phyloP scores from a whole-genome alignment of 352 stramenopile genomes.

The Globisporangium sylvaticum region DNA sequence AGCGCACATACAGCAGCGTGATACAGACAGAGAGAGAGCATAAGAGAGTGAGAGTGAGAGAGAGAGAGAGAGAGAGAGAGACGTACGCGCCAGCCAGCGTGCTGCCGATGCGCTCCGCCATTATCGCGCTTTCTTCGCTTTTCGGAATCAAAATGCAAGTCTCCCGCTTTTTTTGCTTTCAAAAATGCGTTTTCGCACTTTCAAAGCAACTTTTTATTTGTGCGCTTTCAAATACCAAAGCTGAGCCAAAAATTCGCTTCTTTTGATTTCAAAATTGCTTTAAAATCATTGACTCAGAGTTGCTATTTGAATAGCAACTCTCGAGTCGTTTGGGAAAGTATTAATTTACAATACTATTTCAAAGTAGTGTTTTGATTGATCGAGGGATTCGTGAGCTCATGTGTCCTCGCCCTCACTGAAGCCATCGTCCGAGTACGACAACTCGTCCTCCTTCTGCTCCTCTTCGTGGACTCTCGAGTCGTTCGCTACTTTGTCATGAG shows the following conservation, averaged over 20 bases:
- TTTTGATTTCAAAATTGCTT: background rate
- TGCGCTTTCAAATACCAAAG: background rate
- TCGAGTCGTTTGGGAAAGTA: background rate
- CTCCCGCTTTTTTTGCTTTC: background rate
- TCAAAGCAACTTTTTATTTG: no score
- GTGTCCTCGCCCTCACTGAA: slow-evolving; percentile 25
- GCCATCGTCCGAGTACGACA: slow-evolving; percentile 30
- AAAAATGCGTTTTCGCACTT: background rate
- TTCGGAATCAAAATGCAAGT: background rate
- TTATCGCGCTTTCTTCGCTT: background rate
- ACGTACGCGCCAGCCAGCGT: background rate
- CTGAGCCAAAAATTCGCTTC: background rate
- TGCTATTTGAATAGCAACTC: no score
- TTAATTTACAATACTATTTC: background rate
- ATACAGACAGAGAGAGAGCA: background rate
- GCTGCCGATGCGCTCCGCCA: background rate
- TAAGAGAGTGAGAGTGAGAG: no score
- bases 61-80: background rate
- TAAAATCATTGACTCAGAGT: no score
- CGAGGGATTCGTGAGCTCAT: background rate
- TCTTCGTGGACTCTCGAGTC: background rate
- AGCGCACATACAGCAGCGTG: background rate
- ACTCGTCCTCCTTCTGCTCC: slow-evolving; percentile 9
- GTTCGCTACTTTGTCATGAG: background rate
- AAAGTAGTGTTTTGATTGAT: no score